Evolutionary conservation across 1,284 basidiomycete genomes (phyloP), one percentile per base, ranked within the genome.

Genomic region (Trichosporon coremiiforme): DNA sequence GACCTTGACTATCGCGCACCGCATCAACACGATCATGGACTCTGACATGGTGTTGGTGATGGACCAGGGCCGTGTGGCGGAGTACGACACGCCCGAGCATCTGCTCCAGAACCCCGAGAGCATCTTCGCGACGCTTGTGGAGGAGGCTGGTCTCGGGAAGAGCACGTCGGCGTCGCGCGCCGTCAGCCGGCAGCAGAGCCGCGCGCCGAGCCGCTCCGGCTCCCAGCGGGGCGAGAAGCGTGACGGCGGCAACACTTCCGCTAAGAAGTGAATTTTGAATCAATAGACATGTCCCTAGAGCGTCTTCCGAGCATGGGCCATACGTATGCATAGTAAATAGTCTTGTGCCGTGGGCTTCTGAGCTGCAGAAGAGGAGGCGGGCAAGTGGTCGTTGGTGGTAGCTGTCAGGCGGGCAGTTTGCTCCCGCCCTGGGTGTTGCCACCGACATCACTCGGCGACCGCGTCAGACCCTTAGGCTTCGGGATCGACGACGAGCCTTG

Each of bases 11-110:
- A 92, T 92, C 62, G 84, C 85, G 22, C 93, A 95, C 81, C 88
- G 94, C 1, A 85, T 97, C 68, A 93, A 95, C 79, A 97, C 95
- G 3, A 95, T 97, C 77, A 88, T 96, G 70, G 90, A 94, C 76
- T 94, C 90, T 50, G 90, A 92, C 74, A 88, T 90, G 41, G 89
- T 98, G 12, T 82, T 97, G 33, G 94, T 97, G 15, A 88, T 98
- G 82, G 89, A 90, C 73, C 85, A 89, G 20, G 95, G 95, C 15
- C 84, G 84, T 74, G 90, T 92, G 29, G 73, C 87, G 22, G 93
- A 95, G 83, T 90, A 90, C 76, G 92, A 93, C 77, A 84, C 87
- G 9, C 93, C 93, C 0, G 81, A 86, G 67, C 85, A 77, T 17
- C 82, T 95, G 68, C 83, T 94, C 13, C 82, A 83, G 15, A 85